Evolutionary conservation across 345 rosid genomes (phyloP).

Genomic region (Melaleuca alternifolia): DNA sequence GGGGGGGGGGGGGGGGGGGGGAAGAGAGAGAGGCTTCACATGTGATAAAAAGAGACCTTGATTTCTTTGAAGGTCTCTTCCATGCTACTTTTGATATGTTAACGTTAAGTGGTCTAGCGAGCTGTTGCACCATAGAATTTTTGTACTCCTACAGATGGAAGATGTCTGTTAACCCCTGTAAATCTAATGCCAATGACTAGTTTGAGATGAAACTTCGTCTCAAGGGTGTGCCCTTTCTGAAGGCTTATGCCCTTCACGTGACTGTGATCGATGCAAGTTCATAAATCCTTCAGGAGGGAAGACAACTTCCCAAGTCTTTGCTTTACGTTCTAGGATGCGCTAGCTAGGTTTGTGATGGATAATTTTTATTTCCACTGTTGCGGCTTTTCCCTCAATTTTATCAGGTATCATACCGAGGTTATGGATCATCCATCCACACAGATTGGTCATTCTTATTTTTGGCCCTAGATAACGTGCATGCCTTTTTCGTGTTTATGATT

Average conservation of each 20-base stretch:
- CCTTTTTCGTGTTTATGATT: neutral
- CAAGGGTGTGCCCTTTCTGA: neutral
- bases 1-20: no score
- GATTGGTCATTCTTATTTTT: neutral
- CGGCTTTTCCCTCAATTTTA: neutral
- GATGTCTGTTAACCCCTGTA: neutral
- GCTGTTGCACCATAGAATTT: neutral
- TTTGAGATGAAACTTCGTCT: neutral
- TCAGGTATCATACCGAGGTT: neutral
- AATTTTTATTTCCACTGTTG: neutral
- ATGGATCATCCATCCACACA: neutral
- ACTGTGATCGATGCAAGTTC: neutral
- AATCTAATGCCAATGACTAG: neutral
- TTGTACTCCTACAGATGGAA: neutral
- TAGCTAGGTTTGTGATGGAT: neutral
- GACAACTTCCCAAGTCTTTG: neutral
- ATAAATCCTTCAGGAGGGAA: neutral
- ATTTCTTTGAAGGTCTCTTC: neutral
- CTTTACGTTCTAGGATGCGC: neutral
- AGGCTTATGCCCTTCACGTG: neutral
- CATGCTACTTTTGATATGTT: neutral
- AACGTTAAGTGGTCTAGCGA: neutral
- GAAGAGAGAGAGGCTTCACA: neutral
- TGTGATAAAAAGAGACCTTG: neutral
- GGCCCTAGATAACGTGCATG: no score